phyloP scores from a whole-genome alignment of 2,329 filamentous ascomycete genomes.

The Sordariomycetes sp. region DNA sequence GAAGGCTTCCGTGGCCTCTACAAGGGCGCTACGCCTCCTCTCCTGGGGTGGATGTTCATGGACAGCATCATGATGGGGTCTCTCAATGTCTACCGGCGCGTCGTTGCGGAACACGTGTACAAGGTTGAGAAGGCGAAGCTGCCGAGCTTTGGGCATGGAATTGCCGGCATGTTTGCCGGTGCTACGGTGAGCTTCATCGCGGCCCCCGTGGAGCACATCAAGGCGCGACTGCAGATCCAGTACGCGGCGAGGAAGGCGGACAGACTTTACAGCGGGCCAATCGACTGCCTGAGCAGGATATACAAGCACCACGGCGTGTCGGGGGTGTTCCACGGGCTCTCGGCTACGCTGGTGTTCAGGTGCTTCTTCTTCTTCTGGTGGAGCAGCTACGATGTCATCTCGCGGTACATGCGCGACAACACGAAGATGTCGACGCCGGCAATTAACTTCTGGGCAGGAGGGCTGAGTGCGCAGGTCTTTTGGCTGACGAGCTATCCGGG shows the following conservation, averaged over 20 bases:
- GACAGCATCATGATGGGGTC: slow-evolving; percentile 86
- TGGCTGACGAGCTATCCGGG: slow-evolving; percentile 89
- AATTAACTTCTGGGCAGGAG: slow-evolving; percentile 96
- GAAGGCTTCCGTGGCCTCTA: slow-evolving; percentile 83
- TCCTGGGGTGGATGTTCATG: slow-evolving; percentile 99
- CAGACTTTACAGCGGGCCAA: slow-evolving; percentile 73
- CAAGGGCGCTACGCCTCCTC: slow-evolving; percentile 85
- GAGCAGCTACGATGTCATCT: slow-evolving; percentile 86
- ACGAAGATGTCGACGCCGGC: slow-evolving; percentile 67
- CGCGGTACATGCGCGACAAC: slow-evolving; percentile 53
- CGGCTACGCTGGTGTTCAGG: slow-evolving; percentile 79
- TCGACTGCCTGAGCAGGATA: slow-evolving; percentile 73
- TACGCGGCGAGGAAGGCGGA: slow-evolving; percentile 73
- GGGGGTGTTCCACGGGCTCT: slow-evolving; percentile 80
- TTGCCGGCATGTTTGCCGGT: slow-evolving; percentile 82
- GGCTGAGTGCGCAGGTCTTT: slow-evolving; percentile 85
- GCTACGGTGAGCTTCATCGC: slow-evolving; percentile 88
- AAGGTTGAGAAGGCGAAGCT: slow-evolving; percentile 42
- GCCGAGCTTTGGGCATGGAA: slow-evolving; percentile 71
- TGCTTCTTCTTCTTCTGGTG: slow-evolving; percentile 98
- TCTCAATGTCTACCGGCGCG: slow-evolving; percentile 77
- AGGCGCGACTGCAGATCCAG: slow-evolving; percentile 88
- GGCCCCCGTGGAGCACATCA: slow-evolving; percentile 89
- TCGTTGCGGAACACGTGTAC: slow-evolving; percentile 77
- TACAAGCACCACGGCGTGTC: slow-evolving; percentile 61